Evolutionary conservation across 225 moss, liverwort and hornwort genomes (phyloP), one percentile per base, ranked within the genome.

Genomic region (Sphagnum contortum): DNA sequence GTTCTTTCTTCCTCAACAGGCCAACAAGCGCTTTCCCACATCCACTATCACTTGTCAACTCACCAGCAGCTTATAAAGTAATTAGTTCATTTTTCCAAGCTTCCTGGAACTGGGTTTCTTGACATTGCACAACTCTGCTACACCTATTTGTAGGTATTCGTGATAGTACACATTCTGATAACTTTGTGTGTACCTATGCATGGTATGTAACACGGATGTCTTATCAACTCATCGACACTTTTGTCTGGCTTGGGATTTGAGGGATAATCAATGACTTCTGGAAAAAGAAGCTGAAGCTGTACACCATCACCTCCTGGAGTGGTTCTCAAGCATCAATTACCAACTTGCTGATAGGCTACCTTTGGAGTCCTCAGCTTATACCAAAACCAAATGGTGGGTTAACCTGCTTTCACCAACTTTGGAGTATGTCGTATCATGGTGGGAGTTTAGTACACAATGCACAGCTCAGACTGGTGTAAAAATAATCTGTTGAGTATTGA

Each of bases 301-400:
- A 90, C 12, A 81, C 87, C 10, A 91, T 98, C 68, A 88, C 86
- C 4, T 98, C 90, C 66, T 84, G 92, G 70, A 92, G 92, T 65
- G 77, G 85, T 64, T 90, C 92, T 57, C 96, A 98, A 79, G 96
- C 92, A 9, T 92, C 92, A 5, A 77, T 98, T 70, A 68, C 88
- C 44, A 73, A 86, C 11, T 69, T 92, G 48, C 96, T 90, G 50
- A 98, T 90, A 63, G 92, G 92, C 47, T 92, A 98, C 59, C 55
- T 98, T 62, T 98, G 92, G 96, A 98, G 96, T 87, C 96, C 96
- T 49, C 92, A 92, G 74, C 90, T 98, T 69, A 92, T 98, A 59
- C 87, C 92, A 44, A 98, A 92, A 80, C 96, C 96, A 48, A 73
- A 73, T 71, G 95, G 95, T n/a, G n/a, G 47, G 67, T 55, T 48